Evolutionary conservation across 257 asterid genomes (phyloP), one percentile per base, ranked within the genome.

Genomic region (Ilex asprella): DNA sequence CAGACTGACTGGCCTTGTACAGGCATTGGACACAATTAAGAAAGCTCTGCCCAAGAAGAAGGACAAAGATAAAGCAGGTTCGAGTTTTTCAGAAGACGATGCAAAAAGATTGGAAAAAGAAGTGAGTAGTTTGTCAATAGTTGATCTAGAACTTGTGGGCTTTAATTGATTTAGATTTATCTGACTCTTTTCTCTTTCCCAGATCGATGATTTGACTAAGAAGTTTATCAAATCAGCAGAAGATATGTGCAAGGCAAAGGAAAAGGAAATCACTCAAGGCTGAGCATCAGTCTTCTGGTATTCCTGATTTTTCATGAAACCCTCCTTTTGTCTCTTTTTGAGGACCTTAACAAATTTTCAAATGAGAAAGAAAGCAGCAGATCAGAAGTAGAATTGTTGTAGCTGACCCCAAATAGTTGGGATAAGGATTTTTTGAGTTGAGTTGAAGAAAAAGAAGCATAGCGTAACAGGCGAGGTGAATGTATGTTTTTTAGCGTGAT

Each of bases 221-320:
- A 91, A 83, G 86, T 91, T 81, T 52, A 84, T 86, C 62, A 88
- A 91, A 85, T 70, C 82, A 11, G 95, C 98, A 29, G 98, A 91
- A 79, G 98, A 88, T 74, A 84, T 86, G 86, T 88, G 95, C 87
- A 88, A 91, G 79, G 80, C 87, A 53, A 91, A 88, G 83, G 98
- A 91, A 65, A 91, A 83, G 73, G 96, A 88, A 73, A 91, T 88
- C 44, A 74, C 80, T 63, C 75, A 63, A 51, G 84, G 90, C 74
- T 88, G 78, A 86, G 47, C 7, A 11, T 6, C 47, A 6, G 47
- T 41, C 47, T 41, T 41, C 12, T 41, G 47, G 12, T 11, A 41
- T 41, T 11, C 47, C 12, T 0, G 12, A 6, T 41, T 41, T 21
- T 21, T 21, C 27, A 21, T 21, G 27, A 21, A 21, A 21, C 27